A percentile compares a stretch with the other conserved stretches of the same genome.
Conservation (phyloP, 768 basidiomycete species). For the Xerocomellus intermedius region DNA sequence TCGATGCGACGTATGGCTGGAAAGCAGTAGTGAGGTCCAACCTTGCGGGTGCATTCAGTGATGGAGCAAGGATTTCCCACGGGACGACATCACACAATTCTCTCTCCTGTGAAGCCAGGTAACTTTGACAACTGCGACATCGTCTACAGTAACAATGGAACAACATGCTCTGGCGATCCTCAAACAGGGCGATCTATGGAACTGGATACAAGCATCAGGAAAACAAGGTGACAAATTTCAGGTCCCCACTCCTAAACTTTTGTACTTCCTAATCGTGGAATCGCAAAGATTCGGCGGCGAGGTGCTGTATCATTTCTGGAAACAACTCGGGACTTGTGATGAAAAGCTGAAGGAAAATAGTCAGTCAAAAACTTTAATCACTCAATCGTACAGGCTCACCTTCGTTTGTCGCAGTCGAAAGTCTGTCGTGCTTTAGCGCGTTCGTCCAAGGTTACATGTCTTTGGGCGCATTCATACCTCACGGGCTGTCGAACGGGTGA, state of each 20-base stretch:
- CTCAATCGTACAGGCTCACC: neutral
- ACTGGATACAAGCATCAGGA: neutral
- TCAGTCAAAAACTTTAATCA: neutral
- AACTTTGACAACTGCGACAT: no score
- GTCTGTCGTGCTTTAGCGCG: constrained; percentile 29
- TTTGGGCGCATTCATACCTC: constrained; percentile 44
- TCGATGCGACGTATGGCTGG: no score
- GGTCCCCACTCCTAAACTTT: neutral
- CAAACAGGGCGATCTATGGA: neutral
- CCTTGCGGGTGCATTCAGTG: no score
- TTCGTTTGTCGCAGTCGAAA: neutral
- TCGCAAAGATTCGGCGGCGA: neutral
- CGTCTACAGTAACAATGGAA: neutral
- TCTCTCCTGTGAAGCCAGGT: no score
- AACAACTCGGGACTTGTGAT: neutral
- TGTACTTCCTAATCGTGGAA: neutral
- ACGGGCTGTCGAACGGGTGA: constrained; percentile 32
- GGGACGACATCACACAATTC: no score
- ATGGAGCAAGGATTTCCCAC: no score
- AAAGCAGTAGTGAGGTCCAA: no score
- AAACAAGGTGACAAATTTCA: neutral
- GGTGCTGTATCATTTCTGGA: constrained; percentile 3
- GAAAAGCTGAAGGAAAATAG: neutral
- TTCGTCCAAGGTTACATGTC: constrained; percentile 38
- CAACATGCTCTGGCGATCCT: constrained; percentile 1